A percentile compares a stretch with the other conserved stretches of the same genome.
These are phyloP conservation scores for Colletotrichum orbiculare DNA, from an alignment of 2,329 filamentous ascomycete genomes.

Conservation along the genomic window DNA sequence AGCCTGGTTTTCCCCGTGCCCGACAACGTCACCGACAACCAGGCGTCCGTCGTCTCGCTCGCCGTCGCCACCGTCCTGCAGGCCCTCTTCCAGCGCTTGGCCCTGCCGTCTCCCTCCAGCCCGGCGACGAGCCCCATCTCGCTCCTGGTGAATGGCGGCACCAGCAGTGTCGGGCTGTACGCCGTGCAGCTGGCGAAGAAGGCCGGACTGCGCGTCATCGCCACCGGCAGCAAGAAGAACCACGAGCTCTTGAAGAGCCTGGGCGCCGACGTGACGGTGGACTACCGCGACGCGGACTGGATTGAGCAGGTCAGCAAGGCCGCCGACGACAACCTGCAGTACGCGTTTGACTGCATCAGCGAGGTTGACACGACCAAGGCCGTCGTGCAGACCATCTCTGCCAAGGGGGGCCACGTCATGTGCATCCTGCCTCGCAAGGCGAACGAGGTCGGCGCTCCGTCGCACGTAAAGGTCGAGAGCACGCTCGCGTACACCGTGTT, in stretches of 20 bases:
- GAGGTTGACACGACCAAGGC: slow-evolving; percentile 44
- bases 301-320: slow-evolving; percentile 38
- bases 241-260: slow-evolving; percentile 51
- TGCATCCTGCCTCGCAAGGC: slow-evolving; percentile 40
- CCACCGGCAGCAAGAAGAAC: slow-evolving; percentile 44
- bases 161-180: slow-evolving; percentile 38
- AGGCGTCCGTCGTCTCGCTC: slow-evolving; percentile 28
- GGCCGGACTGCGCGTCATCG: slow-evolving; percentile 29
- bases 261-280: slow-evolving; percentile 59
- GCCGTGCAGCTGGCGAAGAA: slow-evolving; percentile 30
- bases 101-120: slow-evolving; percentile 18
- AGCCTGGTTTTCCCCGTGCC: slow-evolving; percentile 31
- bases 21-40: slow-evolving; percentile 5
- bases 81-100: slow-evolving; percentile 30
- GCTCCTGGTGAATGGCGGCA: slow-evolving; percentile 43
- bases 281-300: slow-evolving; percentile 51
- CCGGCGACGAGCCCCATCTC: slow-evolving; percentile 27
- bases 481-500: slow-evolving; percentile 31
- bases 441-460: slow-evolving; percentile 23
- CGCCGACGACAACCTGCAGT: slow-evolving; percentile 16
- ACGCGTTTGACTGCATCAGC: slow-evolving; percentile 46
- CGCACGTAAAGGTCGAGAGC: slow-evolving; percentile 33
- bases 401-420: slow-evolving; percentile 44
- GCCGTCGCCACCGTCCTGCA: slow-evolving; percentile 30
- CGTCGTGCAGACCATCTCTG: slow-evolving; percentile 41